A percentile compares a stretch with the other conserved stretches of the same genome.
phyloP scores from a whole-genome alignment of 192 early-diverging fungal species.

The Podila epicladia region DNA sequence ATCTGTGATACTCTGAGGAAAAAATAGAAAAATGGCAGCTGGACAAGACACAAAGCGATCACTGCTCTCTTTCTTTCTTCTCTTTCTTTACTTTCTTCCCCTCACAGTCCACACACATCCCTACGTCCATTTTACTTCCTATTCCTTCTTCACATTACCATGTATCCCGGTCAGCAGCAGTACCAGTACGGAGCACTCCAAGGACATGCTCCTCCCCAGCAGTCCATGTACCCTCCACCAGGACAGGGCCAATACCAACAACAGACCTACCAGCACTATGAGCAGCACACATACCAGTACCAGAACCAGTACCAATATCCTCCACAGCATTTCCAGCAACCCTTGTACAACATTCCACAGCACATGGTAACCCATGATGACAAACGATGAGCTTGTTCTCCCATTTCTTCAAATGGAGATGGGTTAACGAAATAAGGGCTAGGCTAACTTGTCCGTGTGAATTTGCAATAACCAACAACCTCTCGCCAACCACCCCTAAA shows the following conservation, averaged over 20 bases:
- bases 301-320: background rate
- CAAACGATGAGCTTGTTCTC: background rate
- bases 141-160: background rate
- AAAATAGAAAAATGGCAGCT: too few species aligned
- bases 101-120: background rate
- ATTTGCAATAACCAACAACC: background rate
- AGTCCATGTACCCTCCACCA: constrained; percentile 8
- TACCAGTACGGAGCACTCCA: constrained; percentile 8
- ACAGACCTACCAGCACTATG: constrained; percentile 1
- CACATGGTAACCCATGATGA: constrained; percentile 15
- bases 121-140: background rate
- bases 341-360: constrained; percentile 18
- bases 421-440: background rate
- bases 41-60: background rate
- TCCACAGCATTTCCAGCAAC: background rate
- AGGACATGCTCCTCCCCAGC: constrained; percentile 15
- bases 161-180: constrained; percentile 8
- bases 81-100: background rate
- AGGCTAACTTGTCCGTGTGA: background rate
- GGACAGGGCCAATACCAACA: constrained; percentile 8
- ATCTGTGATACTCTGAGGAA: too few species aligned
- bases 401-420: background rate
- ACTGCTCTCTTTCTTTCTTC: background rate
- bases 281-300: constrained; percentile 1
- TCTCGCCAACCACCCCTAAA: background rate